These are phyloP conservation scores for Suillus brevipes DNA, from an alignment of 768 basidiomycete genomes.

Conservation along the genomic window DNA sequence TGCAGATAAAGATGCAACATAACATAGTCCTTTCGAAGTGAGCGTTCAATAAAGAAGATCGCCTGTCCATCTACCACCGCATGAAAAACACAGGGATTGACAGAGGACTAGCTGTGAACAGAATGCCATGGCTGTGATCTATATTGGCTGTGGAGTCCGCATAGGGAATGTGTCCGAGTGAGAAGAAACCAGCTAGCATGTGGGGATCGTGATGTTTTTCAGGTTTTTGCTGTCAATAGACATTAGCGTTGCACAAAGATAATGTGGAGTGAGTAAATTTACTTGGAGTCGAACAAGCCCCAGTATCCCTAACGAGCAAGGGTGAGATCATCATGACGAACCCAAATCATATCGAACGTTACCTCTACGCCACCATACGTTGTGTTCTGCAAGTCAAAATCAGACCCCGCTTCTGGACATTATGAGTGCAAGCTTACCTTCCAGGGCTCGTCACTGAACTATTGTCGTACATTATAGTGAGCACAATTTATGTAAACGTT, in stretches of 20 bases:
- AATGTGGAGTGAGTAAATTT: constrained; percentile 18
- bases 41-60: neutral
- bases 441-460: constrained; percentile 82
- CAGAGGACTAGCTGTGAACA: neutral
- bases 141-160: neutral
- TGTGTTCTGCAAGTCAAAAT: constrained; percentile 39
- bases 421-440: constrained; percentile 47
- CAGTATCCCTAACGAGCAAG: constrained; percentile 45
- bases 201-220: constrained; percentile 69
- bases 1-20: constrained; percentile 4
- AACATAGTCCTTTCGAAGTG: neutral
- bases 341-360: constrained; percentile 14
- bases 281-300: constrained; percentile 68
- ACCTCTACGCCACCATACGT: constrained; percentile 81
- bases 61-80: neutral
- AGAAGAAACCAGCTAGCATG: constrained; percentile 37
- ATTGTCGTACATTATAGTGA: neutral
- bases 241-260: constrained; percentile 12
- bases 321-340: constrained; percentile 6
- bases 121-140: neutral
- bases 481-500: neutral
- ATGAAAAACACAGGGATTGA: neutral
- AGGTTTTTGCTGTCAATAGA: constrained; percentile 57
- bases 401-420: constrained; percentile 6
- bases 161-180: neutral